Base-by-base conservation (phyloP, 495 filamentous ascomycete species). In the Endocarpon pusillum region DNA sequence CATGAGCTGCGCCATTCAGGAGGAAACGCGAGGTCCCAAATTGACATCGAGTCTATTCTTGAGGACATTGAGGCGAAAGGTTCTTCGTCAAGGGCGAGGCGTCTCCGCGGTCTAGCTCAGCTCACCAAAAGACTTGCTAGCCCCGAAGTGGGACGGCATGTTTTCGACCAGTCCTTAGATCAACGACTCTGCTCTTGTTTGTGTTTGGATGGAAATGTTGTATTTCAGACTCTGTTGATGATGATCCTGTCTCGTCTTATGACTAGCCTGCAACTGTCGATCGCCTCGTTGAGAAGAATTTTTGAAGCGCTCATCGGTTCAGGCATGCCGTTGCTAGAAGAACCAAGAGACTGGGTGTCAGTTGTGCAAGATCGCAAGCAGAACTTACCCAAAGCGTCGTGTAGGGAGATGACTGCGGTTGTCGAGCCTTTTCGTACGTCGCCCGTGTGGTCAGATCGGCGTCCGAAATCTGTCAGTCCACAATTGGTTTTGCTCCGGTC, bases 1-100 rank as follows among this genome's bases (percentile, higher is more conserved):
- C 85, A 96, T 47, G 89, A 97, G 50, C 62, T 97, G 27, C 69
- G 85, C 40, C 78, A 83, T 42, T 75, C 83, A 24, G 89, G 89
- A 5, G 74, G 75, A 16, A 91, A 86, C 49, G 75, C 73, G 32
- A 76, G 84, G 14, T 85, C 91, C 37, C 55, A 75, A 4, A 73
- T 82, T 42, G 78, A 84, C 32, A 65, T 91, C 33, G 81, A 87
- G 44, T 74, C 81, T 32, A 61, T 92, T 7, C 64, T 93, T 38
- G 83, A 91, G 37, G 80, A 91, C 38, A 78, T 97, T 40, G 74
- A 80, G 33, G 59, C 66, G 24, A 56, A 65, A 4, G 36, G 53
- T n/a, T 54, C 53, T 16, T 66, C 68, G 22, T 42, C 42, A 7
- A 64, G 67, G 3, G 48, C 55, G 16, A 57, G 57, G 38, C 64